Conservation (phyloP, 495 filamentous ascomycete species). For the Penicillium arizonense region DNA sequence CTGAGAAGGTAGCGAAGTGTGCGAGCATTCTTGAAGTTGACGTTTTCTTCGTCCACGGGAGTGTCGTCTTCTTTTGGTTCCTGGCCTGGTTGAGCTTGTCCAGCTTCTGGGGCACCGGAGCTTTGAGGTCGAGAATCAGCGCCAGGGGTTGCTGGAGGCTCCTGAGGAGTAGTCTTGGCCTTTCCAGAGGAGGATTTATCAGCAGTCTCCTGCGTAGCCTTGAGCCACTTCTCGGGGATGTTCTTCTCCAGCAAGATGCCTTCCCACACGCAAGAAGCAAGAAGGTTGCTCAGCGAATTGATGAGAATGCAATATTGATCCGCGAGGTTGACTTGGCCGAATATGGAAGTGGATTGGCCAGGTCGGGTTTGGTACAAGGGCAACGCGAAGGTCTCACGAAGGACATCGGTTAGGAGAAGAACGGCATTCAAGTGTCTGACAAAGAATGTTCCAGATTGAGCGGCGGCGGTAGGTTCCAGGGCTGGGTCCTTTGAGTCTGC, state of each 20-base stretch:
- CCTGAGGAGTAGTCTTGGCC: conserved; percentile 31
- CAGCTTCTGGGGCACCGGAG: conserved; percentile 18
- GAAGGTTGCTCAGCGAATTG: conserved; percentile 68
- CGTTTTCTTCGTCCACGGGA: conserved; percentile 45
- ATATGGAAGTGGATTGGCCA: conserved; percentile 52
- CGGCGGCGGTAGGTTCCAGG: conserved; percentile 18
- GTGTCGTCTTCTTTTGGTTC: conserved; percentile 36
- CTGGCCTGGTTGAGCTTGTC: conserved; percentile 24
- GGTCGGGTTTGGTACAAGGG: conserved; percentile 61
- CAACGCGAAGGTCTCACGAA: conserved; percentile 69
- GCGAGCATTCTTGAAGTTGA: conserved; percentile 74
- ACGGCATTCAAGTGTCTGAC: conserved; percentile 74
- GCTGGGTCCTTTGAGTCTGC: conserved; percentile 22
- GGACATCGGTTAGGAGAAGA: conserved; percentile 68
- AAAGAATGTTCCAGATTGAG: conserved; percentile 64
- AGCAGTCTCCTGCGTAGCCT: conserved; percentile 55
- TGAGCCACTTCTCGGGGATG: conserved; percentile 66
- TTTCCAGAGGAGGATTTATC: conserved; percentile 45
- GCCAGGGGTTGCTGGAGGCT: conserved; percentile 9
- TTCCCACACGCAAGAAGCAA: conserved; percentile 79
- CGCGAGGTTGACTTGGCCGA: conserved; percentile 70
- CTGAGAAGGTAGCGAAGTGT: conserved; percentile 74
- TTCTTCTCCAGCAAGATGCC: conserved; percentile 69
- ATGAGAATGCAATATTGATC: conserved; percentile 74
- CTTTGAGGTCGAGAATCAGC: conserved; percentile 18